Evolutionary conservation across 805 yeast species (phyloP).

Genomic region (Wickerhamiella musiphila): DNA sequence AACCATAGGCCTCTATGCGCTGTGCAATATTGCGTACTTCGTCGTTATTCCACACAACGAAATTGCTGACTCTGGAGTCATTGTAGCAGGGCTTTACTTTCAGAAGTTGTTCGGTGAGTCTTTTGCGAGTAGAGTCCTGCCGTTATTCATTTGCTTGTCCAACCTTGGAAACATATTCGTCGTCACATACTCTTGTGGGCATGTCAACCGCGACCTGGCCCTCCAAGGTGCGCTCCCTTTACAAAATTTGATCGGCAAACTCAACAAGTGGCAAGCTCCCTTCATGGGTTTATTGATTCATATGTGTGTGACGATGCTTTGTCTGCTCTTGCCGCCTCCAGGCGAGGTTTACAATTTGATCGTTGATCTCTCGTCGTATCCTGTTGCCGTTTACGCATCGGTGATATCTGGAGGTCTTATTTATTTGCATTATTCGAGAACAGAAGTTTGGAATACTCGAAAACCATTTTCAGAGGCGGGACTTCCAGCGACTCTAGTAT

Average conservation of each 20-base stretch:
- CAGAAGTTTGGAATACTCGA: background rate
- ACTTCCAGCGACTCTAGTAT: slow-evolving; percentile 19
- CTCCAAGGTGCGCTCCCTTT: slow-evolving; percentile 33
- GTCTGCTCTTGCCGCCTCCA: slow-evolving; percentile 41
- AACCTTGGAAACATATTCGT: slow-evolving; percentile 50
- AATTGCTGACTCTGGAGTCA: slow-evolving; percentile 35
- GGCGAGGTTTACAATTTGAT: slow-evolving; percentile 47
- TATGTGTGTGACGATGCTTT: slow-evolving; percentile 37
- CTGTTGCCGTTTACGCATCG: slow-evolving; percentile 42
- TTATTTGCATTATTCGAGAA: slow-evolving; percentile 27
- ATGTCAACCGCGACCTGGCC: slow-evolving; percentile 43
- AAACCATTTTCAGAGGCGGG: slow-evolving; percentile 8
- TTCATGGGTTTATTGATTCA: slow-evolving; percentile 33
- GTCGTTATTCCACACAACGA: slow-evolving; percentile 31
- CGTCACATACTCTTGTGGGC: slow-evolving; percentile 42
- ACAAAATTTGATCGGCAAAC: slow-evolving; percentile 28
- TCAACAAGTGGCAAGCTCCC: slow-evolving; percentile 24
- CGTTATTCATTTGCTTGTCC: slow-evolving; percentile 41
- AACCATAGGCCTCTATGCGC: slow-evolving; percentile 35
- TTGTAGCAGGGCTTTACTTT: slow-evolving; percentile 48
- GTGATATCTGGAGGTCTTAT: slow-evolving; percentile 35
- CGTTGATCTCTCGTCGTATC: slow-evolving; percentile 44
- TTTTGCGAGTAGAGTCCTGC: slow-evolving; percentile 32
- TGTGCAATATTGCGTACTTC: slow-evolving; percentile 42
- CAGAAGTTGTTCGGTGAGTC: slow-evolving; percentile 40